phyloP scores from a whole-genome alignment of 208 protist genomes.

The Jaenimonas drosophilae region DNA sequence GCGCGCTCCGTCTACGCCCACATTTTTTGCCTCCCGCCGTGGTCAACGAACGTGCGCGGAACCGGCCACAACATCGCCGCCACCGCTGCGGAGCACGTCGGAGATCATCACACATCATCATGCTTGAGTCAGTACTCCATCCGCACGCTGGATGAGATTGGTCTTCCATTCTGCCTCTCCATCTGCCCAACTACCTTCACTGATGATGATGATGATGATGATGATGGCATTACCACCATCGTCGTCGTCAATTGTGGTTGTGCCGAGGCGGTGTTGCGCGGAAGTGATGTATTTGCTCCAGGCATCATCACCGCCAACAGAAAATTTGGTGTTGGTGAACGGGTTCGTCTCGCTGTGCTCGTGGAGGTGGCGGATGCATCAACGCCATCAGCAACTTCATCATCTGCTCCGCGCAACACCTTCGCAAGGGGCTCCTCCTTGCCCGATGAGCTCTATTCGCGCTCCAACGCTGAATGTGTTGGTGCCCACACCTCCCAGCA shows the following conservation, averaged over 20 bases:
- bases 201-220: not conserved
- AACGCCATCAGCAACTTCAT: not conserved
- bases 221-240: not conserved
- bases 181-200: not conserved
- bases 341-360: slow-evolving; percentile 20
- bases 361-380: too few relatives aligned
- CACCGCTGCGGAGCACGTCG: too few relatives aligned
- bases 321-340: slow-evolving; percentile 13
- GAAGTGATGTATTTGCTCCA: slow-evolving; percentile 74
- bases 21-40: not conserved
- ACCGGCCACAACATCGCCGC: not conserved
- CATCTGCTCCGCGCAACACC: not conserved
- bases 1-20: not conserved
- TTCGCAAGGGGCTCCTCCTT: slow-evolving; percentile 3
- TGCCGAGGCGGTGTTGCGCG: slow-evolving; percentile 83
- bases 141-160: not conserved
- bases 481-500: not conserved
- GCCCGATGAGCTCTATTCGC: not conserved
- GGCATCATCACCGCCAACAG: slow-evolving; percentile 28
- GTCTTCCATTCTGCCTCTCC: not conserved
- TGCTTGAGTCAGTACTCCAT: not conserved
- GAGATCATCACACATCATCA: too few relatives aligned
- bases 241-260: slow-evolving; percentile 71
- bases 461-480: not conserved
- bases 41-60: not conserved